Base-by-base conservation (phyloP, 2,329 filamentous ascomycete species). In the Cryoendolithus antarcticus region DNA sequence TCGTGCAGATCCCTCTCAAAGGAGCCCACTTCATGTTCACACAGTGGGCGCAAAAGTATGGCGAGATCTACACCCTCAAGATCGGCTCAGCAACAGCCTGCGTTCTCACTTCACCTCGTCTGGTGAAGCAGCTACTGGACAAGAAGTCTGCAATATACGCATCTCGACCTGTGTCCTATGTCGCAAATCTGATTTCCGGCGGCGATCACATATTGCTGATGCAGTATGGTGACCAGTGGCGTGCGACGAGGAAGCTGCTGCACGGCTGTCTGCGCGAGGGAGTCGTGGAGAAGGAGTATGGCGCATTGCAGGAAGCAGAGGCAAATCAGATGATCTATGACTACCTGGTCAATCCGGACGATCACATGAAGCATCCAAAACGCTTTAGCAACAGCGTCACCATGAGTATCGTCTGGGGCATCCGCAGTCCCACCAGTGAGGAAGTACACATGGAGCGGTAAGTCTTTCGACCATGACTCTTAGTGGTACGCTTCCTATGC, bases 381-480 rank as follows among this genome's bases (percentile, higher is more conserved):
- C 56, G 70, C 3, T 69, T 60, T 42, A 66, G 60, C 37, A 71
- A 72, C 45, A 69, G 65, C 43, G 62, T 70, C 39, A 66, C 57
- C 28, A 69, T 63, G 54, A 59, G 54, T 34, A 45, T 66, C 9
- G 33, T 52, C 30, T 51, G 44, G 36, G 51, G 50, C 7, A 40
- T 50, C 6, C 32, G 60, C 50, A 50, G 50, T 9, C 49, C 49
- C 8, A 42, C 19, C 19, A 42, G 36, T 11, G 33, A 41, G 29
- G 49, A 39, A 30, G 43, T 32, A 30, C 46, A 46, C 37, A 49
- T 45, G 46, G 36, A 46, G 36, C 35, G 41, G 15, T 19, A 19
- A 19, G 15, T 19, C 15, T 19, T 19, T 19, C 15, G 15, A 19
- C 15, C 15, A 19, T 33, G 15, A 27, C 15, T 4, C 55, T 64